Percentiles rank a stretch among this genome's conserved stretches.
phyloP scores from a whole-genome alignment of 495 filamentous ascomycete species.

The Tetracladium setigerum region DNA sequence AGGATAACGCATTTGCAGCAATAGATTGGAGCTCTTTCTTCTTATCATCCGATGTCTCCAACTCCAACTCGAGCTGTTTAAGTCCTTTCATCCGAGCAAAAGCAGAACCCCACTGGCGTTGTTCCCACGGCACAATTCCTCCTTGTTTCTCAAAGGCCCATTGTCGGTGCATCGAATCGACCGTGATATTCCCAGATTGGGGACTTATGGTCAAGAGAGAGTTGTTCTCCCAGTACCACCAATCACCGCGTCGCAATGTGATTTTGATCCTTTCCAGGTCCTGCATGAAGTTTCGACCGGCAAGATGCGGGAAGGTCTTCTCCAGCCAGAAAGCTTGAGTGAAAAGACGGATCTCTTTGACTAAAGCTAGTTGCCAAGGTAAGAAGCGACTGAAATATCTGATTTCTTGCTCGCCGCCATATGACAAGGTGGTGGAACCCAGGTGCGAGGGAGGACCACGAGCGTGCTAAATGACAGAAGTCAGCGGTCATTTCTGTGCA shows the following conservation, averaged over 20 bases:
- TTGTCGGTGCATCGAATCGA: slow-evolving; percentile 4
- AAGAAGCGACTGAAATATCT: slow-evolving; percentile 2
- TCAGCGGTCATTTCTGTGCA: not conserved
- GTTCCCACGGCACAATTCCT: not conserved
- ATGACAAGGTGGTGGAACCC: not conserved
- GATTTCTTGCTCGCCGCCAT: not conserved
- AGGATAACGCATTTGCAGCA: slow-evolving; percentile 9
- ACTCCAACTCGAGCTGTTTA: slow-evolving; percentile 10
- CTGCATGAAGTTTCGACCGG: slow-evolving; percentile 9
- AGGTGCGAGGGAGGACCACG: not conserved
- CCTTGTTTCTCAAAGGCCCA: slow-evolving; percentile 3
- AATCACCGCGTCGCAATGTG: slow-evolving; percentile 19
- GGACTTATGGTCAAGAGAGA: slow-evolving; percentile 16
- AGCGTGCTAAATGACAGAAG: not conserved
- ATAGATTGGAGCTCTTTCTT: slow-evolving; percentile 10
- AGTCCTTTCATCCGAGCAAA: slow-evolving; percentile 8
- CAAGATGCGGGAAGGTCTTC: slow-evolving; percentile 7
- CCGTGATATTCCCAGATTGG: not conserved
- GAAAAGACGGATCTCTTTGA: slow-evolving; percentile 16
- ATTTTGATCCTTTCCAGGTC: slow-evolving; percentile 19
- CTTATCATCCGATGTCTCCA: slow-evolving; percentile 16
- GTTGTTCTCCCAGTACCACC: slow-evolving; percentile 20
- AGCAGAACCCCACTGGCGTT: slow-evolving; percentile 9
- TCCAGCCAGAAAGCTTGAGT: slow-evolving; percentile 22
- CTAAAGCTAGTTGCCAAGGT: slow-evolving; percentile 12